phyloP scores from a whole-genome alignment of 208 protist species.

The Zelonia costaricensis region DNA sequence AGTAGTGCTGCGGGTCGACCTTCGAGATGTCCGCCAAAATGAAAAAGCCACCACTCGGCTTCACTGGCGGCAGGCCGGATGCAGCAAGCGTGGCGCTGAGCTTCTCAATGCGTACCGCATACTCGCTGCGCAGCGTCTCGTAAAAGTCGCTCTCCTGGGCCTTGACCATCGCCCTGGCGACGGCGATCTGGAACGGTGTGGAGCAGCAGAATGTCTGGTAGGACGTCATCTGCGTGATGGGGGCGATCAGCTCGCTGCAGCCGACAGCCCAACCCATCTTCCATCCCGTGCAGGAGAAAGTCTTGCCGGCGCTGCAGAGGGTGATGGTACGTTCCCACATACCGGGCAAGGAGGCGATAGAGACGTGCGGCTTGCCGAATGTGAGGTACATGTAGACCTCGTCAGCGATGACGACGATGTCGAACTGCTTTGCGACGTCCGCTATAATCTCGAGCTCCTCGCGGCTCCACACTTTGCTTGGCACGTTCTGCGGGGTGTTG shows the following conservation, averaged over 20 bases:
- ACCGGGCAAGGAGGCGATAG: constrained; percentile 70
- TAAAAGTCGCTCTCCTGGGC: constrained; percentile 68
- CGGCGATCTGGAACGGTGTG: constrained; percentile 87
- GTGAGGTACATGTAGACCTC: constrained; percentile 93
- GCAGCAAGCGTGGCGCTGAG: constrained; percentile 41
- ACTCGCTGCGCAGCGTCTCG: constrained; percentile 35
- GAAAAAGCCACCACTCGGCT: constrained; percentile 86
- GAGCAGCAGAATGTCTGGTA: constrained; percentile 87
- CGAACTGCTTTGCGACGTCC: constrained; percentile 61
- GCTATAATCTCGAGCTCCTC: constrained; percentile 79
- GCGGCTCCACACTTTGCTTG: constrained; percentile 66
- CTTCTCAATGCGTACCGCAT: constrained; percentile 43
- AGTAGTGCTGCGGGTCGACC: constrained; percentile 70
- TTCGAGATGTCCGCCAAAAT: constrained; percentile 80
- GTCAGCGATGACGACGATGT: constrained; percentile 72
- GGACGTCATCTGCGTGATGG: constrained; percentile 55
- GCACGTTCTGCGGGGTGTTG: constrained; percentile 95
- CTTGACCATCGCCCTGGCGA: constrained; percentile 65
- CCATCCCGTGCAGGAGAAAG: constrained; percentile 93
- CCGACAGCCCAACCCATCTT: constrained; percentile 91
- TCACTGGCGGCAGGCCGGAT: constrained; percentile 45
- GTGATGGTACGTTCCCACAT: constrained; percentile 93
- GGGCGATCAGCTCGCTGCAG: constrained; percentile 31
- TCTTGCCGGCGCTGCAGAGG: constrained; percentile 92
- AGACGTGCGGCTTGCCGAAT: constrained; percentile 65